These are phyloP conservation scores for Botrytis fabae DNA, from an alignment of 2,329 filamentous ascomycete species.

Conservation along the genomic window DNA sequence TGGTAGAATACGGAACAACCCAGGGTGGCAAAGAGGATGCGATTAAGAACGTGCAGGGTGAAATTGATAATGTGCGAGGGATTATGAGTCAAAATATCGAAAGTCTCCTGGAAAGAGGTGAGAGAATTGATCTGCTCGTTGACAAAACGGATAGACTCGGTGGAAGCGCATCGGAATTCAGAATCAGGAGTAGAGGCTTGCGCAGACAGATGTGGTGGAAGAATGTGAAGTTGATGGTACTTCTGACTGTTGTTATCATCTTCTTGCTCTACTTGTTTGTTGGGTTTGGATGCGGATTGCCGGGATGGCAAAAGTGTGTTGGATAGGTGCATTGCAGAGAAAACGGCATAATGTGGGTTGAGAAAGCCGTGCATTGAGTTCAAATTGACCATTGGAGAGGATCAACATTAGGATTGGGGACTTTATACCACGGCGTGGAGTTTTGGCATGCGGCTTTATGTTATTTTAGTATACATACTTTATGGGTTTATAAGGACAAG, in stretches of 20 bases:
- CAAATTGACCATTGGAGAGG: neutral
- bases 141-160: constrained; percentile 95
- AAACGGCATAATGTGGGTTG: neutral
- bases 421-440: constrained; percentile 27
- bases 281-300: constrained; percentile 70
- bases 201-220: constrained; percentile 99
- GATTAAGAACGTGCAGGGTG: constrained; percentile 76
- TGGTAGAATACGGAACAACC: constrained; percentile 82
- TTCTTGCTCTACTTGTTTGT: constrained; percentile 72
- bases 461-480: constrained; percentile 3
- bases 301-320: constrained; percentile 47
- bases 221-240: constrained; percentile 90
- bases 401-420: constrained; percentile 3
- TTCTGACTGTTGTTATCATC: constrained; percentile 70
- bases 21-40: constrained; percentile 76
- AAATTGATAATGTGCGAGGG: constrained; percentile 88
- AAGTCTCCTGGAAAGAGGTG: constrained; percentile 81
- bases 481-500: neutral
- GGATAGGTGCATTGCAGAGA: constrained; percentile 24
- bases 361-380: neutral
- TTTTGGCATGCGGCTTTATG: neutral
- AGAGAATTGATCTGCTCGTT: constrained; percentile 89
- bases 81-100: constrained; percentile 98
- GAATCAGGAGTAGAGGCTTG: constrained; percentile 80
- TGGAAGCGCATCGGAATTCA: constrained; percentile 84